phyloP scores from a whole-genome alignment of 2,329 filamentous ascomycete species.

The Trichoderma citrinoviride region DNA sequence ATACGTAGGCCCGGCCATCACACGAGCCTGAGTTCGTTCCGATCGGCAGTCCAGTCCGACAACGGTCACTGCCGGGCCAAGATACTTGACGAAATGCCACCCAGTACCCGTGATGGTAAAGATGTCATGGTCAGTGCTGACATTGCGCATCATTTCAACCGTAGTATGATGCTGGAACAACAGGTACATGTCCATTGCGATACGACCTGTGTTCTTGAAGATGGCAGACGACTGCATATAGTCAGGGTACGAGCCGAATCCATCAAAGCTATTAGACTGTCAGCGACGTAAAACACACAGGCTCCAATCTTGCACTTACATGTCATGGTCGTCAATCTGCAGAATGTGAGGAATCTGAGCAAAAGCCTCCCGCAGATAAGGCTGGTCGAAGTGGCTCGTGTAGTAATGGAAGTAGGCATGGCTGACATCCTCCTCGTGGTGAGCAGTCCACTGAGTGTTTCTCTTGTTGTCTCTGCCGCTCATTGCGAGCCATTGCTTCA shows the following conservation, averaged over 20 bases:
- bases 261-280: conserved; percentile 75
- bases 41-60: conserved; percentile 90
- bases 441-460: conserved; percentile 86
- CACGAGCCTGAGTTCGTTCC: conserved; percentile 84
- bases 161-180: conserved; percentile 98
- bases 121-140: conserved; percentile 82
- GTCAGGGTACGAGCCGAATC: conserved; percentile 93
- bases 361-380: conserved; percentile 89
- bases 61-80: conserved; percentile 86
- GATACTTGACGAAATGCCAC: conserved; percentile 97
- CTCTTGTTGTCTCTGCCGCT: conserved; percentile 91
- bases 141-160: conserved; percentile 84
- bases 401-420: conserved; percentile 99
- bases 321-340: conserved; percentile 95
- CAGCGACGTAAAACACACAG: not conserved
- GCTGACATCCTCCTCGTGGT: conserved; percentile 90
- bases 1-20: conserved; percentile 94
- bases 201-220: conserved; percentile 95
- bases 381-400: conserved; percentile 96
- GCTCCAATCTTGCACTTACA: conserved; percentile 60
- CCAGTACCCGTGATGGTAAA: conserved; percentile 97
- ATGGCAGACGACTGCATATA: conserved; percentile 98
- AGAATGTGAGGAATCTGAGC: conserved; percentile 94
- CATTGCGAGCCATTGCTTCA: conserved; percentile 94
- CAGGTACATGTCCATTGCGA: conserved; percentile 96